Conservation (phyloP, 2,329 filamentous ascomycete species). For the Akanthomyces lecanii region DNA sequence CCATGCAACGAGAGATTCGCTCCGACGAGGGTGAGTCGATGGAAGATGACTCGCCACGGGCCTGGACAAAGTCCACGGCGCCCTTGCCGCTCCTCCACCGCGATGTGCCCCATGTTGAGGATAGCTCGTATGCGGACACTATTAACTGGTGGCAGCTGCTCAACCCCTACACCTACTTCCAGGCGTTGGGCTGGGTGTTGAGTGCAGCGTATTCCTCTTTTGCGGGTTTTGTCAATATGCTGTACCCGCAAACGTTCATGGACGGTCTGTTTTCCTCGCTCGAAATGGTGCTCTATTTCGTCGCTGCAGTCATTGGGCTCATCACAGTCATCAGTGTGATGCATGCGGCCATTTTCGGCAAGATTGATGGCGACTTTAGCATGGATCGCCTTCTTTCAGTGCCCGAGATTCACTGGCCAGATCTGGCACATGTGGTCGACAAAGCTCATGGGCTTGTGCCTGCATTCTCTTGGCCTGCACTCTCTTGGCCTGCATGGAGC, state of each 20-base stretch:
- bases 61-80: conserved; percentile 21
- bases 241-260: conserved; percentile 17
- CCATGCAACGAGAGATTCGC: conserved; percentile 22
- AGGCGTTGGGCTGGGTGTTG: conserved; percentile 24
- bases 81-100: conserved; percentile 20
- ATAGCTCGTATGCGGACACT: conserved; percentile 11
- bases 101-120: conserved; percentile 12
- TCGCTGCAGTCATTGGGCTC: not conserved
- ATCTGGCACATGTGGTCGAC: conserved; percentile 17
- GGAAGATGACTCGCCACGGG: conserved; percentile 19
- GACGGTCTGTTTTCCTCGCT: conserved; percentile 18
- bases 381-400: conserved; percentile 9
- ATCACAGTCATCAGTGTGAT: conserved; percentile 10
- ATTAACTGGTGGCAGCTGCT: conserved; percentile 26
- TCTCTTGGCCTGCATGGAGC: conserved; percentile 14
- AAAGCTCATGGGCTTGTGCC: conserved; percentile 19
- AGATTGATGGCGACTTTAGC: conserved; percentile 13
- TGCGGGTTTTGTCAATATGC: conserved; percentile 17
- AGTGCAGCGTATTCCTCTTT: conserved; percentile 22
- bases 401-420: conserved; percentile 19
- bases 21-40: conserved; percentile 16
- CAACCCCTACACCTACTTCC: conserved; percentile 31
- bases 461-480: conserved; percentile 8
- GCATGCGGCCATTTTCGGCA: conserved; percentile 10
- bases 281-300: conserved; percentile 2